Evolutionary conservation across 345 rosid genomes (phyloP).

Genomic region (Mercurialis annua): DNA sequence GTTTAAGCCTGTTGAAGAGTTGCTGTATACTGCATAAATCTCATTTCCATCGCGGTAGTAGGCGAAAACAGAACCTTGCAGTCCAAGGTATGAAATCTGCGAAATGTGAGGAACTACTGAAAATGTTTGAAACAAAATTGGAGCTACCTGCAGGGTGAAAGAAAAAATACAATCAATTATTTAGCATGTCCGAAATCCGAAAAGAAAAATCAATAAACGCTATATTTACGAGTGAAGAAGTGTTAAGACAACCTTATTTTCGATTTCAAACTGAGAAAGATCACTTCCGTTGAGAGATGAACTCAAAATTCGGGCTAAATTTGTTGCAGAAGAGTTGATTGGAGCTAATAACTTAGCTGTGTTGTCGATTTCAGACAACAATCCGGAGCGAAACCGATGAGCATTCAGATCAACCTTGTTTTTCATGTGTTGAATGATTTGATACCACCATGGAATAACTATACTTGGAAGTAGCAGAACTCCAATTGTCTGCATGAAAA

Average conservation of each 20-base stretch:
- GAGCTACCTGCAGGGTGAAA: slow-evolving; percentile 35
- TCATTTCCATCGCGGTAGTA: slow-evolving; percentile 30
- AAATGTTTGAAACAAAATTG: slow-evolving; percentile 38
- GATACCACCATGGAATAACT: slow-evolving; percentile 33
- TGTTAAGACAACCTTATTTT: slow-evolving; percentile 26
- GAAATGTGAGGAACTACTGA: slow-evolving; percentile 34
- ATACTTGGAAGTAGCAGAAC: slow-evolving; percentile 33
- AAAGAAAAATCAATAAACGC: neutral
- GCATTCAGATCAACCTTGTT: slow-evolving; percentile 11
- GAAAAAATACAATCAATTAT: neutral
- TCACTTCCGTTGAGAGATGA: slow-evolving; percentile 23
- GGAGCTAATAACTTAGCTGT: slow-evolving; percentile 21
- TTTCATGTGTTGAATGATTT: slow-evolving; percentile 13
- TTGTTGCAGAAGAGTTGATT: slow-evolving; percentile 29
- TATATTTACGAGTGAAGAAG: neutral
- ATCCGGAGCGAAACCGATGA: slow-evolving; percentile 7
- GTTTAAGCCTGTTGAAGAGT: neutral
- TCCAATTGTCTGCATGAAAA: slow-evolving; percentile 27
- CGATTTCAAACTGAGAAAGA: slow-evolving; percentile 19
- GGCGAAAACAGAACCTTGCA: slow-evolving; percentile 37
- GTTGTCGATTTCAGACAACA: slow-evolving; percentile 29
- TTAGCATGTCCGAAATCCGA: neutral
- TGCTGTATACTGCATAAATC: slow-evolving; percentile 30
- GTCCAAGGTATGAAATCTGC: slow-evolving; percentile 42
- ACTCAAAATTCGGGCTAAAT: slow-evolving; percentile 26